These are phyloP conservation scores for Hordeum vulgare DNA, from an alignment of 176 grass and related monocot species.

Conservation along the genomic window MorexV3_pseudomolecules_assembly NC_058519.1:610939581-610940080, in stretches of 20 bases:
- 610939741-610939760: not conserved
- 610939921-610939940: conserved; percentile 12
- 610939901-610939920: not conserved
- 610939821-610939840: conserved; percentile 29
- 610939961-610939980: not conserved
- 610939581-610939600: conserved; percentile 77
- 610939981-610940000: not conserved
- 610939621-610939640: not conserved
- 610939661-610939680: not conserved
- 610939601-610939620: conserved; percentile 76
- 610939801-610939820: conserved; percentile 37
- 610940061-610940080: not conserved
- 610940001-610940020: not conserved
- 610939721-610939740: not conserved
- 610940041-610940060: not conserved
- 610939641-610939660: not conserved
- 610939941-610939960: conserved; percentile 25
- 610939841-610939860: conserved; percentile 1
- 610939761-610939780: not conserved
- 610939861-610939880: conserved; percentile 25
- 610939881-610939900: not conserved
- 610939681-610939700: not conserved
- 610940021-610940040: not conserved
- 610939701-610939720: not conserved
- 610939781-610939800: conserved; percentile 7